Evolutionary conservation across 2,329 filamentous ascomycete genomes (phyloP).

Genomic region (Dactylellina parvicollis): DNA sequence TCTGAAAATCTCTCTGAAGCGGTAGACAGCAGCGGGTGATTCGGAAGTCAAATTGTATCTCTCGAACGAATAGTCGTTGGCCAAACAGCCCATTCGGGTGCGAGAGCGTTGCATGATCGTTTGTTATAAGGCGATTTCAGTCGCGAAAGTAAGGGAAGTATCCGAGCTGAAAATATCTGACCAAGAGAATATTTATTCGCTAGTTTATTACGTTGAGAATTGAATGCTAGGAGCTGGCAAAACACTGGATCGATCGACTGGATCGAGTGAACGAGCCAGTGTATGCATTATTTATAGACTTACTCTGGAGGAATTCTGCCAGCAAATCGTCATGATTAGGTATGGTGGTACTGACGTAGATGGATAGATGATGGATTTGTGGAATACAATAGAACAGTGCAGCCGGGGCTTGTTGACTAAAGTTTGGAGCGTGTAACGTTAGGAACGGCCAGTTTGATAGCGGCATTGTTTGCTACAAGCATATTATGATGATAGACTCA

Average conservation of each 20-base stretch:
- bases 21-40: neutral
- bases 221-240: neutral
- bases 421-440: neutral
- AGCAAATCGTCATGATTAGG: slow-evolving; percentile 5
- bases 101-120: slow-evolving; percentile 7
- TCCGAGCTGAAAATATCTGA: too few relatives aligned
- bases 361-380: neutral
- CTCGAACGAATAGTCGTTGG: neutral
- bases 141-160: too few relatives aligned
- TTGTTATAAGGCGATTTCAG: too few relatives aligned
- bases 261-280: slow-evolving; percentile 16
- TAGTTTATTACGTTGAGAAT: neutral
- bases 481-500: neutral
- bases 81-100: slow-evolving; percentile 1
- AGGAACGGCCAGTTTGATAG: slow-evolving; percentile 19
- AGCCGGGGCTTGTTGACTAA: neutral
- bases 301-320: slow-evolving; percentile 2
- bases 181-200: neutral
- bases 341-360: slow-evolving; percentile 14
- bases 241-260: slow-evolving; percentile 19
- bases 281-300: slow-evolving; percentile 38
- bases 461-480: slow-evolving; percentile 22
- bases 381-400: too few relatives aligned
- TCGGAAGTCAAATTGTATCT: neutral
- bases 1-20: slow-evolving; percentile 22